Base-by-base conservation (phyloP, 805 yeast species). In the Spathaspora hagerdaliae region DNA sequence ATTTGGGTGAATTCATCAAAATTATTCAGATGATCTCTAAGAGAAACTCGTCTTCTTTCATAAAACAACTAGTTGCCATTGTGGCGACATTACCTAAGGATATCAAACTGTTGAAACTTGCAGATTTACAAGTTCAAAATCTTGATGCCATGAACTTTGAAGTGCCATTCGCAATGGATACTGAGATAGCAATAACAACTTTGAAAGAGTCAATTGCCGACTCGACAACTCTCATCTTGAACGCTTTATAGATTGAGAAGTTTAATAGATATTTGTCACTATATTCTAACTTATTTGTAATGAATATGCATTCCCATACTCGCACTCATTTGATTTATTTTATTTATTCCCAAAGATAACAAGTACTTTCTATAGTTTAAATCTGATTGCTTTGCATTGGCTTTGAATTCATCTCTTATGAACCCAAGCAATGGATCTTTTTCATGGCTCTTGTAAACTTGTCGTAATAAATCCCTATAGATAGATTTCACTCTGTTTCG, bases 321-420 rank as follows among this genome's bases (percentile, higher is more conserved):
- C 27, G 52, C 46, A 15, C 59, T 50, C 63, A 59, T 59, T 43
- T 61, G 58, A 45, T 61, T 58, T 15, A 60, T 59, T 43, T 50
- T 48, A 8, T 53, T 51, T 7, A 65, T 57, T 1, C 75, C 77
- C 26, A 56, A 52, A 38, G 56, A 64, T 44, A 71, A 59, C 48
- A 71, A 55, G 49, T 71, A 71, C 46, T 61, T 64, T 42, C 75
- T 51, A 38, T 70, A 71, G 14, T 55, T 53, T 29, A 71, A 54
- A 39, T 69, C 71, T 27, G 62, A 59, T 38, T 51, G 57, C 7
- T 55, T 38, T 6, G 50, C 44, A 45, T 62, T 61, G 41, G 60
- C 34, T 31, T 56, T 59, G 52, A 71, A 71, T 51, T 71, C 75
- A 13, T 52, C 63, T 39, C 64, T 55, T 5, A 63, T 63, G 46